Conservation (phyloP, 352 stramenopile genomes). For the Globisporangium nodosum region DNA sequence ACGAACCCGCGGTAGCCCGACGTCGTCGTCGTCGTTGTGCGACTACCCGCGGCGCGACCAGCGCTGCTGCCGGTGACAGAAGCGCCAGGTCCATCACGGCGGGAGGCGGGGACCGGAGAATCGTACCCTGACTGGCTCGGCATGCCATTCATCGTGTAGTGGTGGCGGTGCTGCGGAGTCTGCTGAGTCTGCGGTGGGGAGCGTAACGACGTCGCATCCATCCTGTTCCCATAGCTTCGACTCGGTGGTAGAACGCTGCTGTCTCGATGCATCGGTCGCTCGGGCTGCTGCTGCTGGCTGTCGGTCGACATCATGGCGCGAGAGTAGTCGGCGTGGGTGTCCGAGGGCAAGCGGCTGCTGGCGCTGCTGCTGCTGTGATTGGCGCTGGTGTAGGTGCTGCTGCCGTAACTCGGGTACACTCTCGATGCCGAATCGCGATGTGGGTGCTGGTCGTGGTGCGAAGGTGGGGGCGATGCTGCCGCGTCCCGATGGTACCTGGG, state of each 20-base stretch:
- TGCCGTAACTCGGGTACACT: not conserved
- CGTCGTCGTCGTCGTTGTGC: slow-evolving; percentile 2
- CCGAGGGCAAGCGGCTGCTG: not conserved
- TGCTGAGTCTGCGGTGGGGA: not conserved
- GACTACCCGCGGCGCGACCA: not conserved
- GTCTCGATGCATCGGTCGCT: not conserved
- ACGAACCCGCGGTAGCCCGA: not conserved
- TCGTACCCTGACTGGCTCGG: not conserved
- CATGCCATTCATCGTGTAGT: not conserved
- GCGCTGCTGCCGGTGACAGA: not conserved
- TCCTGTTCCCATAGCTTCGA: not conserved
- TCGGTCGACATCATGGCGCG: not conserved
- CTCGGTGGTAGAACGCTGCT: not conserved
- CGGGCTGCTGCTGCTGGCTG: not conserved
- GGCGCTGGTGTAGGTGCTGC: not conserved
- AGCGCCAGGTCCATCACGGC: not conserved
- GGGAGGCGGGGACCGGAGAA: not conserved
- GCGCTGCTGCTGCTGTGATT: not conserved
- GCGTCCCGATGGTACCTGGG: not conserved
- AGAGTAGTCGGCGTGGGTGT: no score
- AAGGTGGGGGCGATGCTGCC: not conserved
- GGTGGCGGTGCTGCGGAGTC: not conserved
- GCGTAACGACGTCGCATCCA: not conserved
- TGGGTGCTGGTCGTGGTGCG: not conserved
- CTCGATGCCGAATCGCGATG: no score